Evolutionary conservation across 177 flowering plant genomes (phyloP).

Genomic region (Telopea speciosissima): DNA sequence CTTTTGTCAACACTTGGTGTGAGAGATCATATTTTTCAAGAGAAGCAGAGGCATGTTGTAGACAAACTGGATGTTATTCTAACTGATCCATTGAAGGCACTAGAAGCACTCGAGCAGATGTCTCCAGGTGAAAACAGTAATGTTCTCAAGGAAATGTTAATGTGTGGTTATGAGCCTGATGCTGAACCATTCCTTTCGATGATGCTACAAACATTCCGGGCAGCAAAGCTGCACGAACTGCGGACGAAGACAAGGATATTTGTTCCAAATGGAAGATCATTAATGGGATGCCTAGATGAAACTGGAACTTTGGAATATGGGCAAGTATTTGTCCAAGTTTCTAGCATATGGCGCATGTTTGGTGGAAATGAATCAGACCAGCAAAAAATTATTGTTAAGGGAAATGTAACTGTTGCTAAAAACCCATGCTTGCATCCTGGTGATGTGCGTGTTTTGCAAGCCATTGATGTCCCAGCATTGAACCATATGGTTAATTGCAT

Average conservation of each 20-base stretch:
- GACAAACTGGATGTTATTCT: constrained; percentile 42
- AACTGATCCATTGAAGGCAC: constrained; percentile 48
- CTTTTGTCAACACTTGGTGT: constrained; percentile 79
- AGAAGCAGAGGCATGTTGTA: constrained; percentile 50
- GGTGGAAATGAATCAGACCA: constrained; percentile 13
- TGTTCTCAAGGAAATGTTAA: constrained; percentile 61
- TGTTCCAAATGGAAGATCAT: constrained; percentile 48
- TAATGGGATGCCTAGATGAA: constrained; percentile 88
- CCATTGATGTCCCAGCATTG: constrained; percentile 55
- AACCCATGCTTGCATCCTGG: constrained; percentile 90
- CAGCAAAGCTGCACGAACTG: constrained; percentile 55
- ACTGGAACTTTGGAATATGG: constrained; percentile 64
- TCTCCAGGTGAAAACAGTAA: constrained; percentile 53
- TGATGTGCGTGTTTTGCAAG: constrained; percentile 64
- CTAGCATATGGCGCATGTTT: constrained; percentile 18
- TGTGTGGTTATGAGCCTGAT: constrained; percentile 64
- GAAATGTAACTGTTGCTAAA: constrained; percentile 68
- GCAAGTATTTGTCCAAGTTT: constrained; percentile 63
- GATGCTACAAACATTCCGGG: constrained; percentile 67
- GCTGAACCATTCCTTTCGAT: constrained; percentile 67
- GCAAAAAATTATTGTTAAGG: constrained; percentile 24
- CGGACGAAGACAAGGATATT: constrained; percentile 51
- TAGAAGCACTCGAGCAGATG: constrained; percentile 54
- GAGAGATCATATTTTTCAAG: constrained; percentile 41
- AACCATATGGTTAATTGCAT: constrained; percentile 75